These are phyloP conservation scores for Exophiala spinifera DNA, from an alignment of 2,329 filamentous ascomycete genomes.

Conservation along the genomic window DNA sequence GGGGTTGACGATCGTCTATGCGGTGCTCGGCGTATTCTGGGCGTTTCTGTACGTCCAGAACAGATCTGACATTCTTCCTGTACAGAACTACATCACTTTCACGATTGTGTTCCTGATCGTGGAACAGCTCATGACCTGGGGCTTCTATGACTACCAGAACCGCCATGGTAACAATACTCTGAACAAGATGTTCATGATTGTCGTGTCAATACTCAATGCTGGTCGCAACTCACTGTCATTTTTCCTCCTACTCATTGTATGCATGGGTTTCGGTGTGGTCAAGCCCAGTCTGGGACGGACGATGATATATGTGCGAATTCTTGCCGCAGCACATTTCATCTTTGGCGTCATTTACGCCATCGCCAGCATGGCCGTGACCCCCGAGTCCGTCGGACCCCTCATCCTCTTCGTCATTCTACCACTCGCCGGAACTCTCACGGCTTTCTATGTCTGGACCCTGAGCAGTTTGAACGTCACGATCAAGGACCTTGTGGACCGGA, in stretches of 20 bases:
- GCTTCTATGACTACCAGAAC: slow-evolving; percentile 97
- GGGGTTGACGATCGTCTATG: slow-evolving; percentile 88
- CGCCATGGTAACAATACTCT: slow-evolving; percentile 78
- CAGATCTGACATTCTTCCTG: slow-evolving; percentile 87
- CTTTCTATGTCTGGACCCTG: slow-evolving; percentile 97
- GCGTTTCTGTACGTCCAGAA: slow-evolving; percentile 94
- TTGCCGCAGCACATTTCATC: slow-evolving; percentile 88
- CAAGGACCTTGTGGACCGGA: slow-evolving; percentile 91
- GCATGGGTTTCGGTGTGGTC: slow-evolving; percentile 98
- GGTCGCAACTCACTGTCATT: slow-evolving; percentile 97
- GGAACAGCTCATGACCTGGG: slow-evolving; percentile 98
- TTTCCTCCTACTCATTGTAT: slow-evolving; percentile 95
- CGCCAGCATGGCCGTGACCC: slow-evolving; percentile 81
- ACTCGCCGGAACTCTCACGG: slow-evolving; percentile 84
- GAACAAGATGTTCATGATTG: slow-evolving; percentile 79
- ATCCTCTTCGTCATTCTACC: slow-evolving; percentile 92
- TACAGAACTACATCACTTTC: slow-evolving; percentile 98
- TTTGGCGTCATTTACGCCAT: slow-evolving; percentile 87
- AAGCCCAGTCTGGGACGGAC: slow-evolving; percentile 87
- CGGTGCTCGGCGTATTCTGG: slow-evolving; percentile 83
- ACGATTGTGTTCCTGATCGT: slow-evolving; percentile 91
- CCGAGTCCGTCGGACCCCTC: slow-evolving; percentile 83
- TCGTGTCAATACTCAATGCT: slow-evolving; percentile 91
- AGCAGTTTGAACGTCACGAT: slow-evolving; percentile 93
- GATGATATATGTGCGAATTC: slow-evolving; percentile 89